Conservation (phyloP, 352 stramenopile genomes). For the Globisporangium acanthophoron region DNA sequence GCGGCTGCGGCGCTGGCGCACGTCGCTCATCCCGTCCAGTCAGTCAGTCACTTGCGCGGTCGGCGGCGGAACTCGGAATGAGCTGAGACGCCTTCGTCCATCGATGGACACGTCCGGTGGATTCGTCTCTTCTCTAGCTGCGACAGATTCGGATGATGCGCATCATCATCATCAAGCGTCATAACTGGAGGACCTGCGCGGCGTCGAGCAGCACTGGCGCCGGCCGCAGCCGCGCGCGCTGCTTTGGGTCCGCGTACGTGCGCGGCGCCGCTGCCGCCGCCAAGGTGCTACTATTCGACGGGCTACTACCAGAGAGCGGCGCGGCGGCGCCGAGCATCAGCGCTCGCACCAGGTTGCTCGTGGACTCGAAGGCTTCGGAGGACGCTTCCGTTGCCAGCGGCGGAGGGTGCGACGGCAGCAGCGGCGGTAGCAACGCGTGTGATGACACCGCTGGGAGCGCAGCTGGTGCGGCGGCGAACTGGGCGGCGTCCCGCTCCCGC, state of each 20-base stretch:
- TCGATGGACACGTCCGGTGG: background rate
- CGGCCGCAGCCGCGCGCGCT: constrained; percentile 19
- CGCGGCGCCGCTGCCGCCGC: background rate
- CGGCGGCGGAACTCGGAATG: background rate
- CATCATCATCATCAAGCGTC: background rate
- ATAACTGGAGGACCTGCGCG: constrained; percentile 6
- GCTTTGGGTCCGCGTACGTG: constrained; percentile 14
- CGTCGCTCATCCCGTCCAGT: background rate
- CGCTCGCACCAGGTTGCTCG: constrained; percentile 22
- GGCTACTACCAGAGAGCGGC: constrained; percentile 7
- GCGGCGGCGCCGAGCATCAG: constrained; percentile 19
- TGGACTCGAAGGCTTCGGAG: constrained; percentile 12
- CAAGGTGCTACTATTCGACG: constrained; percentile 3
- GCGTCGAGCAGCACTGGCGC: constrained; percentile 23
- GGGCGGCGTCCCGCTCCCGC: background rate
- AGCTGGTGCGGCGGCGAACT: background rate
- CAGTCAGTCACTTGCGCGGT: background rate
- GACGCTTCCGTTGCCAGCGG: background rate
- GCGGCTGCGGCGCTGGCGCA: constrained; percentile 8
- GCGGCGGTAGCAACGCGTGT: constrained; percentile 14
- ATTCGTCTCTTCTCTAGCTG: no score
- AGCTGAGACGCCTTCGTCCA: background rate
- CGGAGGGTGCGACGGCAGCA: background rate
- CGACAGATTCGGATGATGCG: background rate
- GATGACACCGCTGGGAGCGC: constrained; percentile 11